These are phyloP conservation scores for Dryas drummondii DNA, from an alignment of 306 rosid species.

Conservation along the genomic window DNA sequence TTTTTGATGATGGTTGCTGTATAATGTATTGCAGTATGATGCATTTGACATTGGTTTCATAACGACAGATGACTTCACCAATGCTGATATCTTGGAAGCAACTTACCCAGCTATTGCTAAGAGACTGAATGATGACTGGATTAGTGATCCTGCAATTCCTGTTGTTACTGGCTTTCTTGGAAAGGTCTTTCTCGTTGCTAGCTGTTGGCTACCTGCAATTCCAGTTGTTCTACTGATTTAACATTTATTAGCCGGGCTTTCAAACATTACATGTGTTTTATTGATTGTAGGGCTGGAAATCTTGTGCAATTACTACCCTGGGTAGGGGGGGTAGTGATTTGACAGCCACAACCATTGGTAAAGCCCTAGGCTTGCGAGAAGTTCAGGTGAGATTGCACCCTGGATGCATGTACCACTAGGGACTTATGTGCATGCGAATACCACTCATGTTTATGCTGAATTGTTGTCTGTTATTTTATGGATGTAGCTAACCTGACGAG, in stretches of 20 bases:
- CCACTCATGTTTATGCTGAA: neutral
- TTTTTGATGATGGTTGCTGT: slow-evolving; percentile 7
- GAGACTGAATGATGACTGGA: slow-evolving; percentile 54
- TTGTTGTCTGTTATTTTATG: neutral
- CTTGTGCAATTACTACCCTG: slow-evolving; percentile 64
- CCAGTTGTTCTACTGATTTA: neutral
- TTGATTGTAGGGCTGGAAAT: slow-evolving; percentile 51
- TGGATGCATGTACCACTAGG: neutral
- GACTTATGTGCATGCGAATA: slow-evolving; percentile 1
- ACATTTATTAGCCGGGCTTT: neutral
- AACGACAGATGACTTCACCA: slow-evolving; percentile 73
- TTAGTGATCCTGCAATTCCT: slow-evolving; percentile 62
- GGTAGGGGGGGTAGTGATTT: slow-evolving; percentile 82
- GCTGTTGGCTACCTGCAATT: slow-evolving; percentile 2
- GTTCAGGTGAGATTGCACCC: slow-evolving; percentile 48
- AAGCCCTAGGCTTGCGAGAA: slow-evolving; percentile 65
- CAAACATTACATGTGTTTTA: slow-evolving; percentile 11
- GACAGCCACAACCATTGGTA: slow-evolving; percentile 70
- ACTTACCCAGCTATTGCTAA: slow-evolving; percentile 69
- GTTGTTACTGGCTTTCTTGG: slow-evolving; percentile 74
- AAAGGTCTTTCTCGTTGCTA: slow-evolving; percentile 40
- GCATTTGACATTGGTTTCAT: slow-evolving; percentile 73
- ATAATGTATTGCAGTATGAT: slow-evolving; percentile 57
- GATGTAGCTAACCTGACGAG: neutral
- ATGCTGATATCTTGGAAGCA: slow-evolving; percentile 73